Evolutionary conservation across 2,329 filamentous ascomycete genomes (phyloP), one percentile per base, ranked within the genome.

Genomic region (Pleomassaria siparia): DNA sequence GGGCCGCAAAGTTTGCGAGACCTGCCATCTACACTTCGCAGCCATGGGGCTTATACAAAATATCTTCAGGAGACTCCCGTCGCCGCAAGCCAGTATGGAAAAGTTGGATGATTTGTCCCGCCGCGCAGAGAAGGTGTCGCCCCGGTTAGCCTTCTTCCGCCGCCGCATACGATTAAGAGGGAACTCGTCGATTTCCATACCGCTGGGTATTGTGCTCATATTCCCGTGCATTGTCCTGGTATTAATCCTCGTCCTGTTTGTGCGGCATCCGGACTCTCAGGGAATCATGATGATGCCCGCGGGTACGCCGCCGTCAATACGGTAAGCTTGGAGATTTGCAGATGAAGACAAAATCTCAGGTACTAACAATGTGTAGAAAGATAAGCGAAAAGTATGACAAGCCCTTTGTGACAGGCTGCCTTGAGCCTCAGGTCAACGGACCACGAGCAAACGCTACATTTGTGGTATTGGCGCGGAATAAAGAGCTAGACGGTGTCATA

Each of bases 331-430:
- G 21, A 8, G 12, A 24, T 26, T 40, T n/a, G 16, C 11, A 9
- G 32, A 24, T 35, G 9, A 26, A 6, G 10, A 24, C 12, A 21
- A 39, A 18, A 2, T 25, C 20, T 39, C 8, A 33, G 13, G 32
- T 21, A 15, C 59, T 66, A 53, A 66, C 48, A 41, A 20, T 10
- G 15, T 56, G 63, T 66, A 96, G 91, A 60, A 92, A 91, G 83
- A 99, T 99, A 63, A 96, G 88, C 74, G 94, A 97, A 74, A 89
- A 95, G 64, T 84, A 97, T 73, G 94, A 99, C 75, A 96, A 95
- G 74, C 91, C 96, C 43, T 99, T 99, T 64, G 88, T 91, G 42
- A 88, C 85, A 29, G 94, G 94, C 56, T 99, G 94, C 70, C 81
- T 89, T 63, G 85, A 91, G 58, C 79, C 79, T 40, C 87, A 95